Percentiles rank a stretch among this genome's conserved stretches.
Evolutionary conservation across 139 green algal genomes (phyloP).

Genomic region (Prasinococcaceae sp.): DNA sequence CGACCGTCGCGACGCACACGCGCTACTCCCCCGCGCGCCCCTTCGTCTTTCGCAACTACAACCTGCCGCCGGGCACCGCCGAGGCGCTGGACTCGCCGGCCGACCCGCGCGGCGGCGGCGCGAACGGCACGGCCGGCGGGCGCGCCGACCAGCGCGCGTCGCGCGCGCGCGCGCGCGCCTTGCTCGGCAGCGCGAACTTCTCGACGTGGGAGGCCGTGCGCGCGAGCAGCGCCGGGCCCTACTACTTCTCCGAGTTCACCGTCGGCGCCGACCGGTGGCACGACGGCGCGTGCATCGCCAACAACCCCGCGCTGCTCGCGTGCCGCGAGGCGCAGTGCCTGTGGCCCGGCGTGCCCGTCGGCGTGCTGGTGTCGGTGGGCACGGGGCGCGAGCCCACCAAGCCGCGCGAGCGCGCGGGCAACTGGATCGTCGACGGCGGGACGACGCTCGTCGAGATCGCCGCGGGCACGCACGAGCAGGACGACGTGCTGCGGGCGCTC

Average conservation of each 20-base stretch:
- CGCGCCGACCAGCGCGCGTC: not conserved
- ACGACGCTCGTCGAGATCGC: too few relatives aligned
- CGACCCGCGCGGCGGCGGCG: not conserved
- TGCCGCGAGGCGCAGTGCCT: conserved; percentile 61
- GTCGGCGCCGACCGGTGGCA: conserved; percentile 63
- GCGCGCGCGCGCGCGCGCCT: conserved; percentile 3
- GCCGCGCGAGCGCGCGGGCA: too few relatives aligned
- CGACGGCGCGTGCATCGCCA: conserved; percentile 75
- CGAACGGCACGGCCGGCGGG: not conserved
- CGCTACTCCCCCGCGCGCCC: conserved; percentile 53
- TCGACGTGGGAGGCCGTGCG: conserved; percentile 75
- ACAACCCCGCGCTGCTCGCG: conserved; percentile 79
- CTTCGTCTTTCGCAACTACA: conserved; percentile 82
- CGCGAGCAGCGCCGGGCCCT: conserved; percentile 69
- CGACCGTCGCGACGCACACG: conserved; percentile 61
- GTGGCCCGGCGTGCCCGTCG: conserved; percentile 64
- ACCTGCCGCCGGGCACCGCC: conserved; percentile 32
- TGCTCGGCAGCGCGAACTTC: conserved; percentile 26
- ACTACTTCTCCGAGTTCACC: conserved; percentile 78
- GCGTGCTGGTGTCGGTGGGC: conserved; percentile 67
- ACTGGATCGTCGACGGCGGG: too few relatives aligned
- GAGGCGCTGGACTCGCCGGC: not conserved
- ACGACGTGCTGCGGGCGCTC: too few relatives aligned
- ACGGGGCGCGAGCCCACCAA: conserved; percentile 36
- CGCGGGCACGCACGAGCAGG: too few relatives aligned